A percentile compares a stretch with the other conserved stretches of the same genome.
Conservation (phyloP, 441 rosid species). For the Croton laevigatus region DNA sequence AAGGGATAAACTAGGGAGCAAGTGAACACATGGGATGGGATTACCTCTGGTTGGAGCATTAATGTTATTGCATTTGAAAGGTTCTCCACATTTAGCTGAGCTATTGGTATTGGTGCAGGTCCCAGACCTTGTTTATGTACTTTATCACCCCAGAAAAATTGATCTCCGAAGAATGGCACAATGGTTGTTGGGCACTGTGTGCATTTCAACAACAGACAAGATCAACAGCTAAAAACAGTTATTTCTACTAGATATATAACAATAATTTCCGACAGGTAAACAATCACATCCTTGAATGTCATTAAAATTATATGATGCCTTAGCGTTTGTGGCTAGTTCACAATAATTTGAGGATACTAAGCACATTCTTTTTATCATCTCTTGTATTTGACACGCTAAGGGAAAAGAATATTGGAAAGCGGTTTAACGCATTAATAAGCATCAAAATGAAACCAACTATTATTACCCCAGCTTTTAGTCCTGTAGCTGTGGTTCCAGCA, state of each 20-base stretch:
- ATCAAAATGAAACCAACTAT: not conserved
- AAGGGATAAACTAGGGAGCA: not conserved
- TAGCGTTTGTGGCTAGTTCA: not conserved
- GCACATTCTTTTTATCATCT: not conserved
- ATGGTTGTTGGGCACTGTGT: conserved; percentile 94
- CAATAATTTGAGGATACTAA: not conserved
- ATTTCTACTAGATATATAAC: not conserved
- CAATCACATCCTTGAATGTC: not conserved
- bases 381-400: not conserved
- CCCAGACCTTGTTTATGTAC: conserved; percentile 70
- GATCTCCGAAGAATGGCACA: conserved; percentile 98
- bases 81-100: conserved; percentile 69
- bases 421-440: not conserved
- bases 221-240: conserved; percentile 6
- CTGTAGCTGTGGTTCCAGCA: conserved; percentile 98
- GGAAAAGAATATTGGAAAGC: not conserved
- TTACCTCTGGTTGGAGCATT: conserved; percentile 96
- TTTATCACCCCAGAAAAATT: conserved; percentile 97
- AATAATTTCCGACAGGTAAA: not conserved
- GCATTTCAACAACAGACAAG: conserved; percentile 16
- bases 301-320: not conserved
- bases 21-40: not conserved
- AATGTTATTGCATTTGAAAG: conserved; percentile 75
- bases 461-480: conserved; percentile 92
- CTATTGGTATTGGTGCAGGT: conserved; percentile 81